Evolutionary conservation across 176 grass and related monocot genomes (phyloP), one percentile per base, ranked within the genome.

Genomic region (Bromus sterilis): DNA sequence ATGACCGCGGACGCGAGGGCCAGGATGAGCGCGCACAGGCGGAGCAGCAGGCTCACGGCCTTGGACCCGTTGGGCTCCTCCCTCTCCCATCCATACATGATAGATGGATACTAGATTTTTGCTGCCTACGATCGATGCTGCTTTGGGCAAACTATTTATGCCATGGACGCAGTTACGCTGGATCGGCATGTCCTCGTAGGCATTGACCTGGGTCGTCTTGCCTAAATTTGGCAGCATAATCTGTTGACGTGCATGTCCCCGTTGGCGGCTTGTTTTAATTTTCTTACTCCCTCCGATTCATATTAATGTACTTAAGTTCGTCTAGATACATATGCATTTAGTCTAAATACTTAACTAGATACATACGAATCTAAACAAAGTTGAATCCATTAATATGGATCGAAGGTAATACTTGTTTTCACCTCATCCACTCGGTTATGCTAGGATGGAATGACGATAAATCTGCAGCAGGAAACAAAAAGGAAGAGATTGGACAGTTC

Each of bases 31-130:
- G 58, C 68, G 37, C 37, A 46, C 0, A 87, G 71, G 28, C 85
- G 85, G 16, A 87, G 63, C n/a, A 87, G 37, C 11, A 82, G 71
- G 71, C 42, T 69, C 49, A 56, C 15, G 49, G 63, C 78, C 78
- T 82, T 82, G 61, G 78, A 76, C 7, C 71, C 85, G 1, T 87
- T 82, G 2, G 10, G 21, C 61, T 31, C 60, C 29, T 63, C 60
- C 14, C 5, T 30, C 5, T 63, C 28, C 2, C 26, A 30, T 6
- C 29, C 60, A 33, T 5, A 63, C 60, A 63, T 32, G 60, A 2
- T 6, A 14, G 55, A n/a, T 4, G 55, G n/a, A 25, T 4, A 1
- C n/a, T n/a, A n/a, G 55, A 25, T 56, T 53, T 21, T 53, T 53
- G 48, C 48, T 37, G 36, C 36, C 43, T 20, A 49, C 53, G 53